Conservation (phyloP, 306 rosid species). For the Coriaria nepalensis region DNA sequence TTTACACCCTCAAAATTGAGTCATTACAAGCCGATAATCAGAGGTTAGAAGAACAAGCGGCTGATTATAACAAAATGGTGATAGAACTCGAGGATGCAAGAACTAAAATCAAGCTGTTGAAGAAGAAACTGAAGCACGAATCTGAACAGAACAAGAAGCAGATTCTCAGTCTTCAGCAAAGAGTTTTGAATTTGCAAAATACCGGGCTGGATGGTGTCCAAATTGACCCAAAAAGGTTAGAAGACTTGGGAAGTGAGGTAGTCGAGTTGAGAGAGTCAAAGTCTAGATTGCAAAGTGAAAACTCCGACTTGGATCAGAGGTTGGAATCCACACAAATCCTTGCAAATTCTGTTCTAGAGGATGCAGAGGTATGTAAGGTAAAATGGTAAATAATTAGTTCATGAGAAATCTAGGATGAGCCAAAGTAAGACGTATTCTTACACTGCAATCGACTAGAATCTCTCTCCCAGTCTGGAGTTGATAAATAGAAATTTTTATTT, state of each 20-base stretch:
- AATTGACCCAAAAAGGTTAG: constrained; percentile 30
- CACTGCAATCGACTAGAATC: too few species aligned
- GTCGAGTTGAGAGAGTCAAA: constrained; percentile 43
- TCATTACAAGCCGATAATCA: constrained; percentile 56
- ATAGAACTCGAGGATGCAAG: constrained; percentile 63
- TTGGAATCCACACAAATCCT: constrained; percentile 74
- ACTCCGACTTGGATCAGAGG: constrained; percentile 47
- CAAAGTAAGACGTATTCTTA: too few species aligned
- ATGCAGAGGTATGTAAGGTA: constrained; percentile 31
- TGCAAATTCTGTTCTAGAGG: constrained; percentile 63
- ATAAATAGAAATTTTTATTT: too few species aligned
- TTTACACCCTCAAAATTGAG: constrained; percentile 60
- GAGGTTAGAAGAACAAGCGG: constrained; percentile 38
- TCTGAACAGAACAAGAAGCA: constrained; percentile 65
- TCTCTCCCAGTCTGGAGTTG: too few species aligned
- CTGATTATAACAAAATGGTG: constrained; percentile 33
- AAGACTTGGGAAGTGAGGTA: constrained; percentile 41
- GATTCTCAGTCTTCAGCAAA: constrained; percentile 44
- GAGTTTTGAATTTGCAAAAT: constrained; percentile 52
- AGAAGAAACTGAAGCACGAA: constrained; percentile 59
- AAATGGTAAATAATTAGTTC: too few species aligned
- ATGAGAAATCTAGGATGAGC: too few species aligned
- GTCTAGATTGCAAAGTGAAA: constrained; percentile 43
- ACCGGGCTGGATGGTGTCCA: constrained; percentile 33
- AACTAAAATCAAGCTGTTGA: constrained; percentile 44